phyloP scores from a whole-genome alignment of 306 rosid genomes.

The Citrullus colocynthis region DNA sequence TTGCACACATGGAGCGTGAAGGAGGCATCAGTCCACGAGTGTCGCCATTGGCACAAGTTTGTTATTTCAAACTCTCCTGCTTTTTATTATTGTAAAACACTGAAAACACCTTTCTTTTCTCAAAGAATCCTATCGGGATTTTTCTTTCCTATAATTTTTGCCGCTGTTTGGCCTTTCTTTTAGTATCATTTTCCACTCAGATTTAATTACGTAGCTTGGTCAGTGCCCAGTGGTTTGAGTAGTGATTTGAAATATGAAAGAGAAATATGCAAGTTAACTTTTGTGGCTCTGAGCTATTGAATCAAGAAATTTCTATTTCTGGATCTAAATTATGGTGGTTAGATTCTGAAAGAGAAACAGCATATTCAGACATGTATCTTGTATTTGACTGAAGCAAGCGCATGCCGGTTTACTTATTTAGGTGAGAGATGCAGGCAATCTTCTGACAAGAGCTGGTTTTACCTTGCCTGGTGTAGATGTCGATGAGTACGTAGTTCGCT shows the following conservation, averaged over 20 bases:
- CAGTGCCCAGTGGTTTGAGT: neutral
- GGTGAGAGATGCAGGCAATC: conserved; percentile 99
- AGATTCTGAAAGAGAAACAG: neutral
- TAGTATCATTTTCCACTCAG: neutral
- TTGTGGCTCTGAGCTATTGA: neutral
- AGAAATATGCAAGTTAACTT: neutral
- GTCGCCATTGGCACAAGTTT: conserved; percentile 92
- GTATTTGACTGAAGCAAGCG: neutral
- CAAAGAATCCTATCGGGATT: conserved; percentile 5
- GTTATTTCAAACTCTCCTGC: conserved; percentile 1
- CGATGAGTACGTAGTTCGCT: conserved; percentile 67
- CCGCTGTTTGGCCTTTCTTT: neutral
- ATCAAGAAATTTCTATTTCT: neutral
- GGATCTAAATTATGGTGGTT: neutral
- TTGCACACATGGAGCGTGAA: conserved; percentile 98
- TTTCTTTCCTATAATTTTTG: neutral
- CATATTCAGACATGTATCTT: neutral
- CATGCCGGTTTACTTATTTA: conserved; percentile 12
- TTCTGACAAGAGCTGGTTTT: conserved; percentile 91
- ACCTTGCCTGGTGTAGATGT: conserved; percentile 91
- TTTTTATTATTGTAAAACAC: neutral
- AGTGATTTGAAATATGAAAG: neutral
- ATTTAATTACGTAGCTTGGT: neutral
- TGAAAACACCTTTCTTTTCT: neutral
- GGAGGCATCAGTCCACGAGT: conserved; percentile 94